Evolutionary conservation across 2,329 filamentous ascomycete species (phyloP).

Genomic region (Akanthomyces uredinophilus): DNA sequence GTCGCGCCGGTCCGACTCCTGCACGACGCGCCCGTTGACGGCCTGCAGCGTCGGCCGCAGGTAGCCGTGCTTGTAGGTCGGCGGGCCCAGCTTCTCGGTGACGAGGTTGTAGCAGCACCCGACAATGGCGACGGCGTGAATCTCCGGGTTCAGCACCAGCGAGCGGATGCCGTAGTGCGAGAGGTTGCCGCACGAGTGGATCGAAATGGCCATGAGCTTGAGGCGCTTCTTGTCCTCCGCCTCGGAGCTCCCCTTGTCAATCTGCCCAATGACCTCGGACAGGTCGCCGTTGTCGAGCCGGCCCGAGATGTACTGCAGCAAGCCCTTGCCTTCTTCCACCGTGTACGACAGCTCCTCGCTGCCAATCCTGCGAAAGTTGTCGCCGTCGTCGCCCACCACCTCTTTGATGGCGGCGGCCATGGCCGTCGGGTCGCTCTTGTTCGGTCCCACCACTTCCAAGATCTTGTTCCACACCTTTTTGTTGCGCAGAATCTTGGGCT

Average conservation of each 20-base stretch:
- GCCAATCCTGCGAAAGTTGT: slow-evolving; percentile 15
- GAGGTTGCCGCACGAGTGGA: slow-evolving; percentile 97
- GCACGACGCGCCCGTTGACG: slow-evolving; percentile 61
- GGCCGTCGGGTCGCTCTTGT: slow-evolving; percentile 36
- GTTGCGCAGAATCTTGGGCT: slow-evolving; percentile 69
- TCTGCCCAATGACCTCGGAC: slow-evolving; percentile 58
- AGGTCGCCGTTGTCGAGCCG: slow-evolving; percentile 69
- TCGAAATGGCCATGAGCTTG: slow-evolving; percentile 79
- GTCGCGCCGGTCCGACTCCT: slow-evolving; percentile 69
- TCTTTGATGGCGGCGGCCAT: slow-evolving; percentile 31
- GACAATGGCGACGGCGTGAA: slow-evolving; percentile 88
- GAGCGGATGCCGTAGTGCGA: slow-evolving; percentile 90
- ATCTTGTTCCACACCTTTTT: slow-evolving; percentile 69
- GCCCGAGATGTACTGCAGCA: slow-evolving; percentile 73
- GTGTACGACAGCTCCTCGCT: slow-evolving; percentile 41
- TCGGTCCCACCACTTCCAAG: slow-evolving; percentile 32
- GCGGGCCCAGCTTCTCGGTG: slow-evolving; percentile 81
- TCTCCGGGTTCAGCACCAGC: slow-evolving; percentile 74
- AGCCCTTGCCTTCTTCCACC: slow-evolving; percentile 58
- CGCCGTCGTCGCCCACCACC: slow-evolving; percentile 30
- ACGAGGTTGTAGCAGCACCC: slow-evolving; percentile 98
- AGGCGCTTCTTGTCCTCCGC: slow-evolving; percentile 31
- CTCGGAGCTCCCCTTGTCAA: slow-evolving; percentile 33
- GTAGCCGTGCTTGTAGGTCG: slow-evolving; percentile 77
- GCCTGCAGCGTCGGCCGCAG: slow-evolving; percentile 65